These are phyloP conservation scores for Coprinellus micaceus DNA, from an alignment of 768 basidiomycete genomes.

Conservation along the genomic window DNA sequence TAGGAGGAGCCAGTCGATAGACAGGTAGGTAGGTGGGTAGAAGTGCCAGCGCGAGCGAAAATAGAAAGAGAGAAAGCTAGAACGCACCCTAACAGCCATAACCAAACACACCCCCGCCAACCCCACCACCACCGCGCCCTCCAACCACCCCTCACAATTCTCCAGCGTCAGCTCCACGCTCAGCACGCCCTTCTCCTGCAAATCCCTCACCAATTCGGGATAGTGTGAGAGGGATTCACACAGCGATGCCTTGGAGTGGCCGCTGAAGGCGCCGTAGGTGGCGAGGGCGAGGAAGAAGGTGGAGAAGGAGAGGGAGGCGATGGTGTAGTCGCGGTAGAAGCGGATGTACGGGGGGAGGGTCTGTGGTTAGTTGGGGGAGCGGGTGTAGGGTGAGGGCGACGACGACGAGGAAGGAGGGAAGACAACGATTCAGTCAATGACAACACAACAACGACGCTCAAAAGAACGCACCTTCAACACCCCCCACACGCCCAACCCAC, in stretches of 20 bases:
- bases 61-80: no score
- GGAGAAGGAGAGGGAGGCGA: constrained; percentile 74
- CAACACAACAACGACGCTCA: neutral
- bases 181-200: constrained; percentile 38
- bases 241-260: constrained; percentile 51
- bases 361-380: constrained; percentile 29
- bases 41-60: no score
- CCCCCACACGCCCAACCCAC: constrained; percentile 63
- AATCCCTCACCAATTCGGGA: constrained; percentile 60
- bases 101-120: constrained; percentile 58
- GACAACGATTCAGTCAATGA: constrained; percentile 5
- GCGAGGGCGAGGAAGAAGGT: constrained; percentile 53
- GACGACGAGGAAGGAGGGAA: neutral
- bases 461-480: constrained; percentile 53
- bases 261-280: constrained; percentile 57
- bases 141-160: constrained; percentile 80
- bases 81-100: constrained; percentile 65
- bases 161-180: constrained; percentile 74
- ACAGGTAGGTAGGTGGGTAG: no score
- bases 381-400: neutral
- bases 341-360: constrained; percentile 62
- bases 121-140: constrained; percentile 56
- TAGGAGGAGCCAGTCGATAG: no score
- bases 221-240: constrained; percentile 77
- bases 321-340: constrained; percentile 78